These are phyloP conservation scores for Pestalotiopsis sp. DNA, from an alignment of 2,329 filamentous ascomycete genomes.

Conservation along the genomic window DNA sequence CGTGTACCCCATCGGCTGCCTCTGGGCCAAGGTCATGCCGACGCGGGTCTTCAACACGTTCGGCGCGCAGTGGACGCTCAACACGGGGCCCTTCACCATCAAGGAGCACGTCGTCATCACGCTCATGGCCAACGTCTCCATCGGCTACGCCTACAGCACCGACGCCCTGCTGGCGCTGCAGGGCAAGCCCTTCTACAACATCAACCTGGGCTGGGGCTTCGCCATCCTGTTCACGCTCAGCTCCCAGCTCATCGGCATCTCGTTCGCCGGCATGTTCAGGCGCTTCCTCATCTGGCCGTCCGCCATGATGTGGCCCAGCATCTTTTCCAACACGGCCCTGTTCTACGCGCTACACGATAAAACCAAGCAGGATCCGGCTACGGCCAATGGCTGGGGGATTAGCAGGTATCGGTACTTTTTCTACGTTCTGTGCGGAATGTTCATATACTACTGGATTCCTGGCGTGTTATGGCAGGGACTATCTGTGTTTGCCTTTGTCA, in stretches of 20 bases:
- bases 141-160: slow-evolving; percentile 39
- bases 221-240: slow-evolving; percentile 49
- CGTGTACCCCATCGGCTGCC: slow-evolving; percentile 44
- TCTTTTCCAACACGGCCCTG: slow-evolving; percentile 48
- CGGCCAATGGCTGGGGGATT: slow-evolving; percentile 46
- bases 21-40: slow-evolving; percentile 44
- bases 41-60: slow-evolving; percentile 41
- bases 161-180: slow-evolving; percentile 41
- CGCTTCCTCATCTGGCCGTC: slow-evolving; percentile 50
- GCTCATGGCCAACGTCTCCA: slow-evolving; percentile 44
- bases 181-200: slow-evolving; percentile 40
- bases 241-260: slow-evolving; percentile 55
- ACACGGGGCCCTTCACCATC: slow-evolving; percentile 45
- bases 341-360: slow-evolving; percentile 46
- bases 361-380: slow-evolving; percentile 39
- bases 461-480: slow-evolving; percentile 51
- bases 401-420: slow-evolving; percentile 48
- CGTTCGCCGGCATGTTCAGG: slow-evolving; percentile 50
- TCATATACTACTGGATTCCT: slow-evolving; percentile 56
- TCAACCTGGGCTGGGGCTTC: slow-evolving; percentile 49
- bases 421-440: slow-evolving; percentile 41
- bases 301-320: slow-evolving; percentile 53
- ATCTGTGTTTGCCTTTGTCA: slow-evolving; percentile 48
- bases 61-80: slow-evolving; percentile 44
- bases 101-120: slow-evolving; percentile 48